phyloP scores from a whole-genome alignment of 139 green algal genomes.

The Zygnema cylindricum region DNA sequence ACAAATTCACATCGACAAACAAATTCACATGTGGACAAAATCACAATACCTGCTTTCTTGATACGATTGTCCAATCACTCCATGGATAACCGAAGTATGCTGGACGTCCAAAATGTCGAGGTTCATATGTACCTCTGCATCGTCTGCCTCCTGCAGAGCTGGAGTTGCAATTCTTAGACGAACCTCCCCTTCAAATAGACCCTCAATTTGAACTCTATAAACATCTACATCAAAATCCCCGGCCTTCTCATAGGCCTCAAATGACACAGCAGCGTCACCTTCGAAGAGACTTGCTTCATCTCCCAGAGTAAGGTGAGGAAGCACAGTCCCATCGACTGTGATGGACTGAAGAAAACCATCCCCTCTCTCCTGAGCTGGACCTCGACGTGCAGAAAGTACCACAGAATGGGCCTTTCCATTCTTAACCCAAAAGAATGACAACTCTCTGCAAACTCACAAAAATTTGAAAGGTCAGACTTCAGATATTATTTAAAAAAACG shows the following conservation, averaged over 20 bases:
- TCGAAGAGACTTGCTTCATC: conserved; percentile 37
- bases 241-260: conserved; percentile 47
- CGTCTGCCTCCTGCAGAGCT: conserved; percentile 25
- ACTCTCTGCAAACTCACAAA: neutral
- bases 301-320: conserved; percentile 28
- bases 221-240: conserved; percentile 37
- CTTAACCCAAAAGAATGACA: conserved; percentile 18
- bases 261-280: conserved; percentile 14
- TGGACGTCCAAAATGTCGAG: conserved; percentile 31
- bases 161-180: conserved; percentile 26
- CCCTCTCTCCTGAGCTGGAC: neutral
- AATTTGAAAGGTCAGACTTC: neutral
- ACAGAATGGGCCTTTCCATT: neutral
- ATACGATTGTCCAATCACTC: conserved; percentile 53
- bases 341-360: conserved; percentile 38
- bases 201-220: conserved; percentile 29
- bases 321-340: conserved; percentile 28
- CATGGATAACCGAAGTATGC: conserved; percentile 22
- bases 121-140: conserved; percentile 53
- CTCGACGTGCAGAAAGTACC: neutral
- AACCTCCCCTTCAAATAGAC: conserved; percentile 28
- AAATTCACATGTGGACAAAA: neutral
- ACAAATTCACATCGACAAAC: too few relatives aligned
- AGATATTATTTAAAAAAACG: neutral
- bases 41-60: neutral